These are phyloP conservation scores for Kwoniella heveanensis DNA, from an alignment of 768 basidiomycete species.

Conservation along the genomic window DNA sequence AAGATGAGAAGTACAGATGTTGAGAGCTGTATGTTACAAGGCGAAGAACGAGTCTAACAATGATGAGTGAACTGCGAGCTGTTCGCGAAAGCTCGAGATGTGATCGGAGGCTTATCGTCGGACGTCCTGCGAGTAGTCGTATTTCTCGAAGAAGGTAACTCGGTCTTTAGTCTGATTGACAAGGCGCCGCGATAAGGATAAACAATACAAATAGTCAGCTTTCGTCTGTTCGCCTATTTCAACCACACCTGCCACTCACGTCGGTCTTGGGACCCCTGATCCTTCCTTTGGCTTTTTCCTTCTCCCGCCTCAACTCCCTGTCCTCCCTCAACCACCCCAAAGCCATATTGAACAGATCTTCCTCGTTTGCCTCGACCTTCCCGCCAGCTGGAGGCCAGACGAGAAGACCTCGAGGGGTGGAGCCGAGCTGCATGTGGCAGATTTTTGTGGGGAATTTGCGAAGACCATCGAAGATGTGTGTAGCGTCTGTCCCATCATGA, in stretches of 20 bases:
- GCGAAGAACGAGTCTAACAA: neutral
- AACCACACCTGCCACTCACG: slow-evolving; percentile 33
- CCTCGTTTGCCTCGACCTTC: slow-evolving; percentile 6
- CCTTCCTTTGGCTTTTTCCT: slow-evolving; percentile 63
- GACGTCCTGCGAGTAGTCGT: slow-evolving; percentile 45
- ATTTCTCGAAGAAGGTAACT: slow-evolving; percentile 57
- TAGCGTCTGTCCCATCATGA: slow-evolving; percentile 76
- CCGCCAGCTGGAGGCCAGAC: slow-evolving; percentile 66
- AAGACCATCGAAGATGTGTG: slow-evolving; percentile 95
- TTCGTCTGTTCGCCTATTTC: neutral
- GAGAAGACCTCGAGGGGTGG: slow-evolving; percentile 63
- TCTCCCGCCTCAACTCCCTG: slow-evolving; percentile 59
- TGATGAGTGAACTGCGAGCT: too few species aligned
- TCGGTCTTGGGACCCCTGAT: slow-evolving; percentile 57
- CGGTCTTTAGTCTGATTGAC: slow-evolving; percentile 51
- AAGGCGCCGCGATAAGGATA: too few species aligned
- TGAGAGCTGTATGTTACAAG: neutral
- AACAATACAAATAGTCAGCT: slow-evolving; percentile 8
- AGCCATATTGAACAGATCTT: slow-evolving; percentile 69
- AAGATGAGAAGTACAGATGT: slow-evolving; percentile 2
- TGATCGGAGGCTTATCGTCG: too few species aligned
- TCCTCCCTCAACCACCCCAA: slow-evolving; percentile 87
- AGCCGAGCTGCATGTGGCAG: slow-evolving; percentile 85
- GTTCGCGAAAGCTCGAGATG: too few species aligned
- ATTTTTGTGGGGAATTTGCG: slow-evolving; percentile 90